Base-by-base conservation (phyloP, 345 rosid genomes). In the Anastatica hierochuntica region DNA sequence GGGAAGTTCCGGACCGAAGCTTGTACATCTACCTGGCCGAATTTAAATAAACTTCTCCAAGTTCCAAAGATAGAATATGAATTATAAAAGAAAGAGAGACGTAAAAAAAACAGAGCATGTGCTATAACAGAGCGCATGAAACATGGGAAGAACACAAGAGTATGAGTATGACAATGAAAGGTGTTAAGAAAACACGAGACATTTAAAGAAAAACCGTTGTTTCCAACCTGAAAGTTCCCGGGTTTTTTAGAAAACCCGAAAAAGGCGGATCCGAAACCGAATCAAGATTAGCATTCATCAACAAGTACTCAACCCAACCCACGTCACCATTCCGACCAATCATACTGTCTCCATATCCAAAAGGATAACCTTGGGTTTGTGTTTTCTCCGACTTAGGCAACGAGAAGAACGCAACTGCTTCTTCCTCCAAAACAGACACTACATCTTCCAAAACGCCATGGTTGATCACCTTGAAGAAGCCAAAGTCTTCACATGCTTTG, bases 401-500 rank as follows among this genome's bases (percentile, higher is more conserved):
- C n/a, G 75, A 40, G 62, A 85, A 88, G 77, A 88, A 88, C 23
- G 61, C 54, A 2, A 71, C 8, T 6, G 95, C 84, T 24, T 80
- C 78, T 7, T 53, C 40, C 62, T 84, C 95, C 64, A 84, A 47
- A 36, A 57, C 53, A 41, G 72, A 48, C 41, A 77, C 59, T 58
- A 69, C 49, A 39, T 79, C 95, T 38, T 58, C 23, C 37, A 84
- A 73, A 55, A 88, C 77, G 5, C 87, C 92, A 66, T 88, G 97
- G 63, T 80, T 79, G 59, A 82, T 80, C 44, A 88, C 77, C 60
- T 82, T 84, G 75, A 88, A 82, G 76, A 82, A 82, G 4, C 97
- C 97, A 14, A 80, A 72, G 36, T 85, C 89, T 56, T 73, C 76
- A 43, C 81, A 76, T 14, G 81, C 81, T 50, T 73, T 67, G 53